Conservation (phyloP, 2,329 filamentous ascomycete genomes). For the Diplodia sapinea region DNA sequence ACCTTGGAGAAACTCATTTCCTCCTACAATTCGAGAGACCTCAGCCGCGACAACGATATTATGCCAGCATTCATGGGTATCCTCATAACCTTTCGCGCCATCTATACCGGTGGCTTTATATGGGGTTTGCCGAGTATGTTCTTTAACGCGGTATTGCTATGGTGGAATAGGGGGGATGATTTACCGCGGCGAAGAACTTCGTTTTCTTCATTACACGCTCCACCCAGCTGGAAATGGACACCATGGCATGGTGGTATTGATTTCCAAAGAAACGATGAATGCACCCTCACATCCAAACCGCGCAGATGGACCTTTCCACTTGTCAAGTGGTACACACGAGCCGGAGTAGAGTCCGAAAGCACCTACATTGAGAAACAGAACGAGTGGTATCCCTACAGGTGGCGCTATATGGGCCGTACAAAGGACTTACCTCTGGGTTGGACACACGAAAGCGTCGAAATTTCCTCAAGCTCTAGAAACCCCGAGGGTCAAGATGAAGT, state of each 20-base stretch:
- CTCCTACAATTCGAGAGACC: background rate
- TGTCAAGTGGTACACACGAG: background rate
- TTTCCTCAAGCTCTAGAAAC: background rate
- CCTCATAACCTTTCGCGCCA: background rate
- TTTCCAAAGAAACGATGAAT: background rate
- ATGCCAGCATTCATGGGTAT: background rate
- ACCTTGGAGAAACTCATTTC: background rate
- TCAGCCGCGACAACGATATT: background rate
- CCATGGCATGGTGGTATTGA: background rate
- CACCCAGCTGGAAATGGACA: background rate
- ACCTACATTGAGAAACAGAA: background rate
- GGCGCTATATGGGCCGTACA: background rate
- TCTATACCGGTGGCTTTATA: background rate
- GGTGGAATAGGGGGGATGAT: background rate
- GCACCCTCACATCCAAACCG: background rate
- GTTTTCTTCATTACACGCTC: background rate
- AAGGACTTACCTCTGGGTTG: background rate
- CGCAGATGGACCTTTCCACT: background rate
- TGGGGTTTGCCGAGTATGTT: background rate
- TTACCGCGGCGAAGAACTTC: background rate
- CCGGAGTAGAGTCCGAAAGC: background rate
- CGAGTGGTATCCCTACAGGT: background rate
- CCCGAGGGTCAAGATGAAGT: background rate
- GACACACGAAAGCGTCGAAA: background rate
- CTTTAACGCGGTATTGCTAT: background rate